Evolutionary conservation across 768 basidiomycete genomes (phyloP).

Genomic region (Ephemerocybe angulata): DNA sequence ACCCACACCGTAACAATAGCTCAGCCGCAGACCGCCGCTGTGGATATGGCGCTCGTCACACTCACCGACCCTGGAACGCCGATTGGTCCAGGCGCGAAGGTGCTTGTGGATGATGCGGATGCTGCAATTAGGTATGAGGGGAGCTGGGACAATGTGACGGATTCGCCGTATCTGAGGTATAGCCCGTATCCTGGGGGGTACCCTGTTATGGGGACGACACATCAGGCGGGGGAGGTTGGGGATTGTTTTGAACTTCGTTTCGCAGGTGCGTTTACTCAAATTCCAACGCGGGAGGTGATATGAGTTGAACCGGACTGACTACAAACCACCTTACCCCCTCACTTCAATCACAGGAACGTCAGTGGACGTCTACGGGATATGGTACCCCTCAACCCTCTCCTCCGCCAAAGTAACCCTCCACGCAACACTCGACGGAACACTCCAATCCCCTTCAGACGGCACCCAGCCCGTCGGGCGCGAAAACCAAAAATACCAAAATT

Average conservation of each 20-base stretch:
- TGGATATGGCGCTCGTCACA: neutral
- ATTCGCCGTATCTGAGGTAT: neutral
- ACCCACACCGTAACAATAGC: neutral
- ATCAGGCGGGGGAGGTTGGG: conserved; percentile 12
- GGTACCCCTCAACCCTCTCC: neutral
- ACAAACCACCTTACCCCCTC: conserved; percentile 19
- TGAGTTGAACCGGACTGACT: neutral
- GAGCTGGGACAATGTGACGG: conserved; percentile 11
- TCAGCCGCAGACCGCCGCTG: neutral
- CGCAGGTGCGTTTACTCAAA: conserved; percentile 4
- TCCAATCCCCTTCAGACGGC: conserved; percentile 15
- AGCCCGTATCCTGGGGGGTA: conserved; percentile 8
- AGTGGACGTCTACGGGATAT: neutral
- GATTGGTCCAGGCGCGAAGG: neutral
- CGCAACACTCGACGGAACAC: conserved; percentile 16
- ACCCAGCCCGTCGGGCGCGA: conserved; percentile 15
- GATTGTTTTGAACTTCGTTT: conserved; percentile 15
- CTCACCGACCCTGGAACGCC: neutral
- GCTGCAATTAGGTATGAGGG: conserved; percentile 18
- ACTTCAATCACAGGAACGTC: conserved; percentile 8
- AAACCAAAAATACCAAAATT: conserved; percentile 15
- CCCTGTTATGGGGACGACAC: conserved; percentile 18
- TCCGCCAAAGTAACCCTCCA: conserved; percentile 15
- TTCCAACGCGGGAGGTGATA: neutral
- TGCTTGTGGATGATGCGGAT: conserved; percentile 25